A percentile compares a stretch with the other conserved stretches of the same genome.
Conservation (phyloP, 257 asterid genomes). For the Scutellaria galericulata region DNA sequence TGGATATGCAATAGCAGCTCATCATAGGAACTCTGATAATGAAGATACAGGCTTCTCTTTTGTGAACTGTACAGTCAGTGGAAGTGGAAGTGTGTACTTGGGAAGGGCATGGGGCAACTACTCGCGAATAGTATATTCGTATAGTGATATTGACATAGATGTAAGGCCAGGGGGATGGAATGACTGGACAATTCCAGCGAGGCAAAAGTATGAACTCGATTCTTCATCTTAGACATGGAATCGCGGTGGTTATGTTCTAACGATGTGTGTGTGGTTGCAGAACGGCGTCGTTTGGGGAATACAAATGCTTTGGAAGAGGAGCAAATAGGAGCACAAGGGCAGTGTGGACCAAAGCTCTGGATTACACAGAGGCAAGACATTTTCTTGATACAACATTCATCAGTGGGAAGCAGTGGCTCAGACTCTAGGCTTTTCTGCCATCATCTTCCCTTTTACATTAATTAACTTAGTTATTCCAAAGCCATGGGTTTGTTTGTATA, state of each 20-base stretch:
- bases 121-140: conserved; percentile 56
- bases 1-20: conserved; percentile 73
- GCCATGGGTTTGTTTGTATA: neutral
- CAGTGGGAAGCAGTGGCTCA: conserved; percentile 63
- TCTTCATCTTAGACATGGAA: neutral
- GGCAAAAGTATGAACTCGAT: conserved; percentile 43
- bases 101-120: conserved; percentile 90
- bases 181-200: conserved; percentile 50
- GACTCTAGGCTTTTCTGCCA: conserved; percentile 30
- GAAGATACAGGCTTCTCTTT: conserved; percentile 88
- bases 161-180: conserved; percentile 70
- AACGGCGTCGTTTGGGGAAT: conserved; percentile 68
- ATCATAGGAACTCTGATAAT: conserved; percentile 48
- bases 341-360: conserved; percentile 62
- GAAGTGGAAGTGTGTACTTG: conserved; percentile 54
- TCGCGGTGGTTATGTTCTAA: neutral
- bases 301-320: conserved; percentile 67
- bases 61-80: conserved; percentile 58
- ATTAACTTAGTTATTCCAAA: neutral
- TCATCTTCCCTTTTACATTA: neutral
- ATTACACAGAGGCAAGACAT: conserved; percentile 44
- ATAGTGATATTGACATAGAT: conserved; percentile 42
- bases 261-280: conserved; percentile 40
- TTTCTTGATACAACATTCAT: conserved; percentile 56
- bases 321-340: conserved; percentile 56